A percentile compares a stretch with the other conserved stretches of the same genome.
These are phyloP conservation scores for Schizopora paradoxa DNA, from an alignment of 1,284 basidiomycete species.

Conservation along the genomic window DNA sequence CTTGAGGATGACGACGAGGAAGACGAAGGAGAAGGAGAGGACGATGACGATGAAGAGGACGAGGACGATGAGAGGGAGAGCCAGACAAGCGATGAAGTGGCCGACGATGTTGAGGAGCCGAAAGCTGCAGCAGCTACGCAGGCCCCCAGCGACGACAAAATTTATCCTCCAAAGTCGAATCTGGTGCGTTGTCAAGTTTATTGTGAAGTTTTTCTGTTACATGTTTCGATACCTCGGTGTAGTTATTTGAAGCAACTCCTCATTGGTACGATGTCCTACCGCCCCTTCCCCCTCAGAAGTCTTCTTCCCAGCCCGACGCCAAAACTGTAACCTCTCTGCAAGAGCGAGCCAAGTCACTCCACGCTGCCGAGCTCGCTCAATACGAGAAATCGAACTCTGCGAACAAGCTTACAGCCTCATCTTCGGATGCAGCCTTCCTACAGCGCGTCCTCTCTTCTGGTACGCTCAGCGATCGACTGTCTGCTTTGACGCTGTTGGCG, in stretches of 20 bases:
- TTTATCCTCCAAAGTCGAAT: constrained; percentile 28
- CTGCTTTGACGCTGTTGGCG: constrained; percentile 87
- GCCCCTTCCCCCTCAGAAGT: constrained; percentile 30
- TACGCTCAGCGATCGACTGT: constrained; percentile 90
- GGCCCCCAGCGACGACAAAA: constrained; percentile 16
- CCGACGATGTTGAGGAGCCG: constrained; percentile 17
- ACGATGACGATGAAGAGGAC: constrained; percentile 22
- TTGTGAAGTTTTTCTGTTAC: not conserved
- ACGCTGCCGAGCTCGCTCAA: constrained; percentile 42
- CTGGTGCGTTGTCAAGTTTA: constrained; percentile 7
- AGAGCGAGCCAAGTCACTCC: constrained; percentile 46
- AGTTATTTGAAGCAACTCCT: constrained; percentile 46
- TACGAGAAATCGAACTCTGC: constrained; percentile 40
- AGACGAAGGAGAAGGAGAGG: constrained; percentile 29
- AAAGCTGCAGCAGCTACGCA: constrained; percentile 16
- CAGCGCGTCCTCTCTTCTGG: constrained; percentile 81
- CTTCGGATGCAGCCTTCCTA: constrained; percentile 73
- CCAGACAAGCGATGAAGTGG: constrained; percentile 16
- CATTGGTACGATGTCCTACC: constrained; percentile 55
- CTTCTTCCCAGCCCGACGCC: constrained; percentile 24
- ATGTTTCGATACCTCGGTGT: not conserved
- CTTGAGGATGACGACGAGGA: too few species aligned
- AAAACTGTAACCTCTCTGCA: constrained; percentile 40
- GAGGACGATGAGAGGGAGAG: constrained; percentile 17
- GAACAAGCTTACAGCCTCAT: constrained; percentile 34